Evolutionary conservation across 2,329 filamentous ascomycete genomes (phyloP), one percentile per base, ranked within the genome.

Genomic region (Colletotrichum lindemuthianum): DNA sequence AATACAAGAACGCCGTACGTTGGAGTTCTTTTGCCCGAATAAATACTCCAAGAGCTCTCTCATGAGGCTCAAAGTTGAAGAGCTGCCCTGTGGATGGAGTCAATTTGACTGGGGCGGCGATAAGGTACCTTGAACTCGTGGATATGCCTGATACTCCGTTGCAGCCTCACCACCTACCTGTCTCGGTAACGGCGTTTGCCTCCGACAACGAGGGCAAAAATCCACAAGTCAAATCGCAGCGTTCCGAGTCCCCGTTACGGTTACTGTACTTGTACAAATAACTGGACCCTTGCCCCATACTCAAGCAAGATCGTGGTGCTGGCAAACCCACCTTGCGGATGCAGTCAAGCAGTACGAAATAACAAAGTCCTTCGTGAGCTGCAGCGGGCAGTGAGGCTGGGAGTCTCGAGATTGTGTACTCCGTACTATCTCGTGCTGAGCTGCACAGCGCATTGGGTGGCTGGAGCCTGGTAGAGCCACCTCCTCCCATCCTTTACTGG

Each of bases 401-500:
- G 41, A 57, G 54, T 24, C 24, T 24, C 24, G 5, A 24, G 43
- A 10, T 57, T 47, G 24, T 24, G 24, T 57, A 45, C 52, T 16
- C 33, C 51, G 40, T 24, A 24, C 40, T 45, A 55, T 55, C 41
- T 8, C 36, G 40, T 37, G 36, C 55, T 50, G 60, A 47, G 49
- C 51, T 24, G 51, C 36, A 52, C 15, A 44, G 16, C 43, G 43
- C 36, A 33, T 54, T 61, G 15, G 57, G 51, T 60, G 45, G 58
- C 58, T 65, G 58, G 44, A 64, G 50, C 60, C 60, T 11, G 24
- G 47, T 33, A 24, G 56, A 51, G 61, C 52, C 51, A 39, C 63
- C 58, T 63, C 58, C 58, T 56, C 45, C 48, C 37, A 16, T 15
- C 15, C n/a, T 16, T 16, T 10, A 10, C 13, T 57, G 39, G 12